Base-by-base conservation (phyloP, 1,284 basidiomycete genomes). In the Cryptococcus jaspeensis region DNA sequence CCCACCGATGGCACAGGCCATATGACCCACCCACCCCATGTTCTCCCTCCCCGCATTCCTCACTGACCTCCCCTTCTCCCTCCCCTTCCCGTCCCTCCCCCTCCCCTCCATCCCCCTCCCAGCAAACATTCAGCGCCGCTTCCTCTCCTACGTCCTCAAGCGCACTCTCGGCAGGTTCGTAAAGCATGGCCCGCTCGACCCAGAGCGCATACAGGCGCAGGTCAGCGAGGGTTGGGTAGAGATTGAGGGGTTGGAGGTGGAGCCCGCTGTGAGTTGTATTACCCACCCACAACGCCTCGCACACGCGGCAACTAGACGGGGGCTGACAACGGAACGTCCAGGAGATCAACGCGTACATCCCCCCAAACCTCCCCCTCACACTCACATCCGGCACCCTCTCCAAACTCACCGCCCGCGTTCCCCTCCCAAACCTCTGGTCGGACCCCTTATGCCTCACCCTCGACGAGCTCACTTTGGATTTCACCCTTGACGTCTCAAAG, bases 181-280 rank as follows among this genome's bases (percentile, higher is more conserved):
- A 61, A 87, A 88, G 69, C 89, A 89, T 23, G 91, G 90, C 12
- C 90, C 93, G 67, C 84, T 97, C 57, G 90, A 96, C 76, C 81
- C 85, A 50, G 84, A 87, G 56, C 86, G 92, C 75, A 88, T 97
- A 69, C 92, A 96, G 68, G 90, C 92, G 23, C 92, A 95, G 74
- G 88, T 97, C 65, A 88, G 89, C 8, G 88, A 87, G 45, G 94
- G 94, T 15, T 87, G 84, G 70, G 85, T 97, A 15, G 89, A 93
- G 76, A 83, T 97, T 32, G 87, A 87, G 61, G 85, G 91, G 64
- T 80, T 97, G 45, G 85, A 92, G 73, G 78, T 97, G 42, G 85
- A 93, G 71, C 81, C 83, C 46, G 80, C 85, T 69, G 92, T 89
- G 67, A 75, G 86, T 81, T n/a, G n/a, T 49, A 25, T 2, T 9